These are phyloP conservation scores for Lachancea quebecensis DNA, from an alignment of 805 yeast genomes.

Conservation along the genomic window DNA sequence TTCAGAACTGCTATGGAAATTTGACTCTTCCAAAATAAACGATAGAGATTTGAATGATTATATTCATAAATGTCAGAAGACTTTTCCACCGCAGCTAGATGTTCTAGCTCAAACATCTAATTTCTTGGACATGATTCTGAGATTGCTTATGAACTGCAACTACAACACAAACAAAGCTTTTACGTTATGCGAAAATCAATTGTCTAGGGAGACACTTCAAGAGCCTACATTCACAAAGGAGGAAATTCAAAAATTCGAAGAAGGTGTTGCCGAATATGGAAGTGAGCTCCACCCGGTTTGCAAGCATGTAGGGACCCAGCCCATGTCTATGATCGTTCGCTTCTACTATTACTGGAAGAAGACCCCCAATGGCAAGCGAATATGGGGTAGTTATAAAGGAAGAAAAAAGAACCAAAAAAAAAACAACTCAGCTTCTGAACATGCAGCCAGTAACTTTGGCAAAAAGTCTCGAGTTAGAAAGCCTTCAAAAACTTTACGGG, in stretches of 20 bases:
- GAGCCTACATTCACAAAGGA: slow-evolving; percentile 71
- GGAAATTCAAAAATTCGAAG: slow-evolving; percentile 66
- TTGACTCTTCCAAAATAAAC: slow-evolving; percentile 23
- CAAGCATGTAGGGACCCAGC: slow-evolving; percentile 65
- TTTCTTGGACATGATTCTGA: slow-evolving; percentile 67
- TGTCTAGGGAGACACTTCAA: slow-evolving; percentile 52
- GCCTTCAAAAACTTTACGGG: slow-evolving; percentile 2
- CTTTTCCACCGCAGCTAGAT: slow-evolving; percentile 48
- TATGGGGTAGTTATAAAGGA: slow-evolving; percentile 81
- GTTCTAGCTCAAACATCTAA: slow-evolving; percentile 66
- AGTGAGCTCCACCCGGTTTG: slow-evolving; percentile 71
- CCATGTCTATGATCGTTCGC: slow-evolving; percentile 73
- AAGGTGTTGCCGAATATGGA: slow-evolving; percentile 64
- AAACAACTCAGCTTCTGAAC: slow-evolving; percentile 11
- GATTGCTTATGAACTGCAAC: slow-evolving; percentile 42
- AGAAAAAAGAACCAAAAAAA: slow-evolving; percentile 49
- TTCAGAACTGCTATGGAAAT: slow-evolving; percentile 60
- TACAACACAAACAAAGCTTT: slow-evolving; percentile 50
- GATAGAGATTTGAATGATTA: slow-evolving; percentile 43
- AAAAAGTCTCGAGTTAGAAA: slow-evolving; percentile 3
- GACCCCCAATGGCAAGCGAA: slow-evolving; percentile 60
- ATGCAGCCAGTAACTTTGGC: slow-evolving; percentile 7
- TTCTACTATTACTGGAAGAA: slow-evolving; percentile 91
- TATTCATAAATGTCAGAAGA: slow-evolving; percentile 43
- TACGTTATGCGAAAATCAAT: slow-evolving; percentile 33